Conservation (phyloP, 2,329 filamentous ascomycete species). For the Xylariaceae sp. region DNA sequence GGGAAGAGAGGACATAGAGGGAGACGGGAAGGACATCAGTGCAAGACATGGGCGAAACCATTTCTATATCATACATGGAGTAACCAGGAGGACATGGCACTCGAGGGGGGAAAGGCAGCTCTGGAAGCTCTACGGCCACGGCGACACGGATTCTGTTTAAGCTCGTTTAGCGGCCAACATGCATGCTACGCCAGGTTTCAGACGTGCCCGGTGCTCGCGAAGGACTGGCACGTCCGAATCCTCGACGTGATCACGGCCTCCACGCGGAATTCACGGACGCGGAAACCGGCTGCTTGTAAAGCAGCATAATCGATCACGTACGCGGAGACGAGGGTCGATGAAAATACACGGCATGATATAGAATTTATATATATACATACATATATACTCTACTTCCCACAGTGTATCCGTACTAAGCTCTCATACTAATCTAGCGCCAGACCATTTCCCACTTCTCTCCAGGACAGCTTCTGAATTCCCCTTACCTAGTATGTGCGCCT, state of each 20-base stretch:
- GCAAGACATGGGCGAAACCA: neutral
- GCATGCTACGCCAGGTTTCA: neutral
- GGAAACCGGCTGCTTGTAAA: neutral
- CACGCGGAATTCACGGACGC: conserved; percentile 10
- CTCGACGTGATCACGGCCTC: conserved; percentile 11
- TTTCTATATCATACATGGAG: neutral
- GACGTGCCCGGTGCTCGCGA: neutral
- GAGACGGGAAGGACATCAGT: neutral
- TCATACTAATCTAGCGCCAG: too few species aligned
- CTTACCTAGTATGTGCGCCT: too few species aligned
- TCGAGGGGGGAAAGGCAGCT: conserved; percentile 5
- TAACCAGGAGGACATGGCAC: neutral
- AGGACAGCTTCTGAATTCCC: too few species aligned
- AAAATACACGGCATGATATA: conserved; percentile 3
- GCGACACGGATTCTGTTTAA: neutral
- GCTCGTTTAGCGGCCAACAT: neutral
- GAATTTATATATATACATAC: too few species aligned
- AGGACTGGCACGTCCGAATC: too few species aligned
- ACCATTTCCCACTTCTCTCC: too few species aligned
- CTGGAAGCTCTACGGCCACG: conserved; percentile 17
- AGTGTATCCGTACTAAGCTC: neutral
- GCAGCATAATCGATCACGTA: conserved; percentile 1
- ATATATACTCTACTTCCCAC: conserved; percentile 4
- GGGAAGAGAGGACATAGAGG: neutral
- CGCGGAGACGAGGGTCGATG: conserved; percentile 17